These are phyloP conservation scores for Citrus hindsii DNA, from an alignment of 345 rosid species.

Conservation along the genomic window DNA sequence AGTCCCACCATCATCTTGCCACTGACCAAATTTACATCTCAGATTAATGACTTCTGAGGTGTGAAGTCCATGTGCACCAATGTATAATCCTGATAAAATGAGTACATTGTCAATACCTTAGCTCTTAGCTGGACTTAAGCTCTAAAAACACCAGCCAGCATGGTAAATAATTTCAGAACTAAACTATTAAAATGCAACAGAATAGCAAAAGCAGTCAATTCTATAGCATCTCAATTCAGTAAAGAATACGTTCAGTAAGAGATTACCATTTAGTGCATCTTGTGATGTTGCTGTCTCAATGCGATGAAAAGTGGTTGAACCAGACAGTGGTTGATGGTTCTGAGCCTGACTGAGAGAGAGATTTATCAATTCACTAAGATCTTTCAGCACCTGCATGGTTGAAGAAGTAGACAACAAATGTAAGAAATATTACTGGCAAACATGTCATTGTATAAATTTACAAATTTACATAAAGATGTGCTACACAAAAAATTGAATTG, in stretches of 20 bases:
- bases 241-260: constrained; percentile 8
- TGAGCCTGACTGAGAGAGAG: constrained; percentile 72
- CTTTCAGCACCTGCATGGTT: constrained; percentile 69
- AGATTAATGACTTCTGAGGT: constrained; percentile 85
- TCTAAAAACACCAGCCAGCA: constrained; percentile 2
- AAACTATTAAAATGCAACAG: neutral
- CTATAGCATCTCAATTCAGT: neutral
- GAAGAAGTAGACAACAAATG: constrained; percentile 11
- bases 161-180: neutral
- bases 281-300: constrained; percentile 58
- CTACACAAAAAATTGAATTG: constrained; percentile 15
- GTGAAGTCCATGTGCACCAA: constrained; percentile 83
- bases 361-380: constrained; percentile 75
- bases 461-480: neutral
- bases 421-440: constrained; percentile 8
- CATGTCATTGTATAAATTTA: neutral
- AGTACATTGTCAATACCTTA: constrained; percentile 6
- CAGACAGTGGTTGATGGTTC: constrained; percentile 64
- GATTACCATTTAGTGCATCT: constrained; percentile 79
- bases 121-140: neutral
- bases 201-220: neutral
- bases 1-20: constrained; percentile 60
- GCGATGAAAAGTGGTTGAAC: constrained; percentile 80
- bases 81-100: constrained; percentile 65
- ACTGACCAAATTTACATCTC: constrained; percentile 80